phyloP scores from a whole-genome alignment of 2,329 filamentous ascomycete species.

The Rhynchosporium graminicola region DNA sequence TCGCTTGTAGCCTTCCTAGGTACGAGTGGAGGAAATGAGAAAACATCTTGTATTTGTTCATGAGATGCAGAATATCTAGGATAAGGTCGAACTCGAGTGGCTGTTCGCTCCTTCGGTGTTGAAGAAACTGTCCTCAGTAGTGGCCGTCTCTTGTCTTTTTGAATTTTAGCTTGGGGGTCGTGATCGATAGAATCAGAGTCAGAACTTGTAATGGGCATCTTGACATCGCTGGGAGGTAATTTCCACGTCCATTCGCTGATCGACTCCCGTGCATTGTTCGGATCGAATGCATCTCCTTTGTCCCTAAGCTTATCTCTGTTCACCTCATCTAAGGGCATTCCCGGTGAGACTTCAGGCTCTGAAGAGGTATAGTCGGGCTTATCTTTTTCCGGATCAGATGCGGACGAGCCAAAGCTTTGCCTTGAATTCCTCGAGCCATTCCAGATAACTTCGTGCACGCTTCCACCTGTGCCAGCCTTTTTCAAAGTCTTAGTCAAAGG shows the following conservation, averaged over 20 bases:
- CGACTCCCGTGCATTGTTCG: conserved; percentile 28
- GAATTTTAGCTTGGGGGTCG: not conserved
- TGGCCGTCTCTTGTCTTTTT: not conserved
- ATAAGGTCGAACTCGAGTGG: conserved; percentile 11
- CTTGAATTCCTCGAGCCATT: conserved; percentile 18
- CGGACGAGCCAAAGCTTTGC: not conserved
- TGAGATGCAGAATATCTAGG: conserved; percentile 19
- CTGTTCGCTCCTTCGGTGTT: conserved; percentile 13
- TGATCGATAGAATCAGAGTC: conserved; percentile 23
- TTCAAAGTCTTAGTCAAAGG: not conserved
- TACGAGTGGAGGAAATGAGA: conserved; percentile 36
- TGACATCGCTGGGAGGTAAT: conserved; percentile 18
- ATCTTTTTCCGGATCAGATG: conserved; percentile 20
- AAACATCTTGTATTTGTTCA: conserved; percentile 24
- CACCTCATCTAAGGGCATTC: not conserved
- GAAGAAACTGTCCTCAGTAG: conserved; percentile 1
- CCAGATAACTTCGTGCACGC: conserved; percentile 36
- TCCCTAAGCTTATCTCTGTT: not conserved
- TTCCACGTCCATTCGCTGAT: conserved; percentile 32
- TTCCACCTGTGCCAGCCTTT: conserved; percentile 13
- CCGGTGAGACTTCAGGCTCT: conserved; percentile 1
- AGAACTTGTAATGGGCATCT: conserved; percentile 22
- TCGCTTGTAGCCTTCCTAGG: conserved; percentile 33
- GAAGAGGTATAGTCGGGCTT: conserved; percentile 6
- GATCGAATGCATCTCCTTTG: conserved; percentile 29